These are phyloP conservation scores for Pestalotiopsis sp. DNA, from an alignment of 2,329 filamentous ascomycete genomes.

Conservation along the genomic window DNA sequence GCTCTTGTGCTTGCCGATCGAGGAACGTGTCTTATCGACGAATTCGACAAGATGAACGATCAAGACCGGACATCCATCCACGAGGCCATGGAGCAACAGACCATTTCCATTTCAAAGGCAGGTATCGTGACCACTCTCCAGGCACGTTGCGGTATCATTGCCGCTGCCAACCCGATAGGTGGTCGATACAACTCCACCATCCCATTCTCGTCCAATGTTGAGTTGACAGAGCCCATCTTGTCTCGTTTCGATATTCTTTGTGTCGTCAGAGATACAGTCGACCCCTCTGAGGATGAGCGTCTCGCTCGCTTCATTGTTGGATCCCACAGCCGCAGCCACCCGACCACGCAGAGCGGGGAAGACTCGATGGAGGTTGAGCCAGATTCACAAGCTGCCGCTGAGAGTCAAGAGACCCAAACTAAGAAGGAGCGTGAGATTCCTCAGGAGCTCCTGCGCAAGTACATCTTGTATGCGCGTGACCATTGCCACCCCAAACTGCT, in stretches of 20 bases:
- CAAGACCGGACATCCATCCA: constrained; percentile 97
- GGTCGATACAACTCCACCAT: constrained; percentile 96
- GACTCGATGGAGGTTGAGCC: constrained; percentile 65
- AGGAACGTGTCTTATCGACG: constrained; percentile 94
- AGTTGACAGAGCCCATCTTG: constrained; percentile 94
- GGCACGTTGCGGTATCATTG: constrained; percentile 93
- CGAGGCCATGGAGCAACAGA: constrained; percentile 99
- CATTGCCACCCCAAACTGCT: constrained; percentile 90
- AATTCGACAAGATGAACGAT: constrained; percentile 99
- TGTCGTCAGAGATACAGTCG: constrained; percentile 93
- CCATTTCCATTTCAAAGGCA: constrained; percentile 97
- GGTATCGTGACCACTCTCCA: constrained; percentile 97
- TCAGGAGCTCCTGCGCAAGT: constrained; percentile 90
- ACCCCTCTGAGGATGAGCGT: constrained; percentile 88
- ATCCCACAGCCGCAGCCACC: constrained; percentile 87
- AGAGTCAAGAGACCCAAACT: constrained; percentile 26
- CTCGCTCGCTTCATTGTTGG: constrained; percentile 93
- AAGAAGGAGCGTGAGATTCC: constrained; percentile 71
- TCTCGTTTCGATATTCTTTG: constrained; percentile 98
- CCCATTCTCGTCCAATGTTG: constrained; percentile 93
- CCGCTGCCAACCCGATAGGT: constrained; percentile 93
- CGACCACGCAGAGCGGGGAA: constrained; percentile 48
- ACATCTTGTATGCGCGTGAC: constrained; percentile 92
- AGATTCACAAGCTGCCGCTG: constrained; percentile 41
- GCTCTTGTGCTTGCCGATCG: constrained; percentile 93